Evolutionary conservation across 805 yeast genomes (phyloP).

Genomic region (Kuraishia piskuri): DNA sequence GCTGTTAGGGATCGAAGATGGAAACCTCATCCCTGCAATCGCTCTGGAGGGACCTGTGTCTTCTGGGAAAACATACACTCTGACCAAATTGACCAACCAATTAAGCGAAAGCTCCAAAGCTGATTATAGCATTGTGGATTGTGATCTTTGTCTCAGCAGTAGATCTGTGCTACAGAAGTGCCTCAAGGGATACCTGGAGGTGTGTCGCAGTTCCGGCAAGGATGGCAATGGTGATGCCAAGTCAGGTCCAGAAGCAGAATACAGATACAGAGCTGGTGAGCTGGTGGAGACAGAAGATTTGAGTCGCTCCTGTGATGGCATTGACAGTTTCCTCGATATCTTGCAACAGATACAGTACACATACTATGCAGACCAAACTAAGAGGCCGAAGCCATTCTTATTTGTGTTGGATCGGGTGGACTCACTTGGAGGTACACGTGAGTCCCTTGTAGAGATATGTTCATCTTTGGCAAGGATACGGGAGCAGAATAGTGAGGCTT

Average conservation of each 20-base stretch:
- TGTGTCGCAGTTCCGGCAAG: background rate
- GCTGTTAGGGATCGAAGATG: slow-evolving; percentile 22
- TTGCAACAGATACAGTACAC: slow-evolving; percentile 25
- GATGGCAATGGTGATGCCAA: background rate
- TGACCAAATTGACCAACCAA: slow-evolving; percentile 22
- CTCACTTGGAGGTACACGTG: slow-evolving; percentile 11
- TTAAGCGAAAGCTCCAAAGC: slow-evolving; percentile 12
- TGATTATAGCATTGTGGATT: slow-evolving; percentile 24
- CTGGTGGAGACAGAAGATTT: slow-evolving; percentile 26
- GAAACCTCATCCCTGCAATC: slow-evolving; percentile 25
- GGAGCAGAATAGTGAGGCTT: slow-evolving; percentile 25
- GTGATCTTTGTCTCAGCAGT: slow-evolving; percentile 36
- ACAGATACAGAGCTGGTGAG: slow-evolving; percentile 9
- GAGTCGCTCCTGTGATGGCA: slow-evolving; percentile 28
- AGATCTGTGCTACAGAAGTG: slow-evolving; percentile 33
- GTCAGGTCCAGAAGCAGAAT: background rate
- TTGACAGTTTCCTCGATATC: slow-evolving; percentile 30
- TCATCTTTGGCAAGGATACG: slow-evolving; percentile 31
- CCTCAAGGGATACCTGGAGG: slow-evolving; percentile 20
- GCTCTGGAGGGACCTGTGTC: slow-evolving; percentile 41
- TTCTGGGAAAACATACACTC: slow-evolving; percentile 36
- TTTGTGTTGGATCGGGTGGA: slow-evolving; percentile 41
- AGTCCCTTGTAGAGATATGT: slow-evolving; percentile 28
- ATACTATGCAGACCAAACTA: background rate
- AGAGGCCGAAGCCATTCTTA: background rate